phyloP scores from a whole-genome alignment of 345 rosid species.

The Heritiera fomes region DNA sequence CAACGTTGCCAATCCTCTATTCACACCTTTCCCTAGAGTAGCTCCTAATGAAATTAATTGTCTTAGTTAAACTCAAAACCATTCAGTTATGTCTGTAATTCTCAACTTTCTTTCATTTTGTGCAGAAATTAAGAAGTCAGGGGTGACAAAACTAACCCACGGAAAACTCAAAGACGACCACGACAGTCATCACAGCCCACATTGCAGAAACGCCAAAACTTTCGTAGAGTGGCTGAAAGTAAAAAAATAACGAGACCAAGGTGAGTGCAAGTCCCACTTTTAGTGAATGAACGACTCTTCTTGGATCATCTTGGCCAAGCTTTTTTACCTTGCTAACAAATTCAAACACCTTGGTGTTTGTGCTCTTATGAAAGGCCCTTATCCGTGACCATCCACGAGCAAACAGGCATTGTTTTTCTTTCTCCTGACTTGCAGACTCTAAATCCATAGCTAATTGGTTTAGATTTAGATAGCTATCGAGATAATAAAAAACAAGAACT shows the following conservation, averaged over 20 bases:
- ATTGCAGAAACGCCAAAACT: constrained; percentile 67
- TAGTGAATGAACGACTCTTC: constrained; percentile 65
- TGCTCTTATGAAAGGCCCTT: constrained; percentile 21
- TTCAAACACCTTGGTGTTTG: constrained; percentile 19
- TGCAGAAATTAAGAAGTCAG: background rate
- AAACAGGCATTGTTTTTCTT: constrained; percentile 1
- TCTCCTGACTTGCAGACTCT: constrained; percentile 14
- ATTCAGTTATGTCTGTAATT: background rate
- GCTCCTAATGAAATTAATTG: constrained; percentile 31
- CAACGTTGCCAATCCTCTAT: constrained; percentile 67
- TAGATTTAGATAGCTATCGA: background rate
- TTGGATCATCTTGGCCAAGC: constrained; percentile 64
- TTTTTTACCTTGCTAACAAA: constrained; percentile 33
- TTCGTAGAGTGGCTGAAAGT: constrained; percentile 58
- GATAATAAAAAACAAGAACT: background rate
- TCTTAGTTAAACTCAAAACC: background rate
- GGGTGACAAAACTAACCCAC: constrained; percentile 49
- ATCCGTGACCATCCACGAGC: constrained; percentile 21
- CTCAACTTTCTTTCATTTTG: background rate
- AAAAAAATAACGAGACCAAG: constrained; percentile 61
- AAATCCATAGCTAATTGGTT: constrained; percentile 25
- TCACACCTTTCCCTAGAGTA: constrained; percentile 69
- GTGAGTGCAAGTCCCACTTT: constrained; percentile 72
- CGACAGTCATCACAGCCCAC: constrained; percentile 90
- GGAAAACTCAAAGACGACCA: constrained; percentile 73